phyloP scores from a whole-genome alignment of 257 asterid species.

The Salvia hispanica region DNA sequence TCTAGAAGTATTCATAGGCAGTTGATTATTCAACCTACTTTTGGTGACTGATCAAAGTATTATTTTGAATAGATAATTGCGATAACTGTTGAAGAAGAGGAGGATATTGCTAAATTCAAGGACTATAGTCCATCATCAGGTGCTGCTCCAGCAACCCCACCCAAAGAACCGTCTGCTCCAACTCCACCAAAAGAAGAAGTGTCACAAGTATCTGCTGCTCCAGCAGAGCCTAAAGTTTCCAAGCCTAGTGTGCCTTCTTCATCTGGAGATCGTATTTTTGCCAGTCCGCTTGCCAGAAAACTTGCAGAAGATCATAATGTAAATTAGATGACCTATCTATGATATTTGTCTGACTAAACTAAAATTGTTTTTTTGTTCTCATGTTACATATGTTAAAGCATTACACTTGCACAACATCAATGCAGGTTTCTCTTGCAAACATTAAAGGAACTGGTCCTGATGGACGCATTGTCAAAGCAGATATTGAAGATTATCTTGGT shows the following conservation, averaged over 20 bases:
- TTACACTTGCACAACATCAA: conserved; percentile 16
- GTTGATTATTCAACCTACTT: conserved; percentile 9
- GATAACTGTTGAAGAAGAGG: conserved; percentile 93
- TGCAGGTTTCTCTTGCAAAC: conserved; percentile 73
- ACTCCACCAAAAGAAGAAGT: conserved; percentile 68
- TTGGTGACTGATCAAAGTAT: conserved; percentile 30
- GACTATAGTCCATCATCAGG: conserved; percentile 72
- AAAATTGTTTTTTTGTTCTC: not conserved
- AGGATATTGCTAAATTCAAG: conserved; percentile 67
- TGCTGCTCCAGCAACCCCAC: conserved; percentile 59
- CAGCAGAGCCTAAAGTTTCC: conserved; percentile 67
- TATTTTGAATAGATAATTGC: conserved; percentile 60
- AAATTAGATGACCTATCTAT: conserved; percentile 27
- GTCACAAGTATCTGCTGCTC: conserved; percentile 49
- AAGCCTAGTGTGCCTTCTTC: conserved; percentile 58
- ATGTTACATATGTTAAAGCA: no score
- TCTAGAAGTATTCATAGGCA: conserved; percentile 5
- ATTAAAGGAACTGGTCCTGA: conserved; percentile 97
- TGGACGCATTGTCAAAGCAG: conserved; percentile 93
- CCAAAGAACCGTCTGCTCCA: conserved; percentile 63
- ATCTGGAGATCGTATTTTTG: conserved; percentile 73
- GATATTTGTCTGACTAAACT: conserved; percentile 1
- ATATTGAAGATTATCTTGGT: conserved; percentile 93
- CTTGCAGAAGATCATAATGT: conserved; percentile 86
- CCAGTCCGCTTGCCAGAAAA: conserved; percentile 92